phyloP scores from a whole-genome alignment of 2,329 filamentous ascomycete species.

The Magnaporthiopsis incrustans region DNA sequence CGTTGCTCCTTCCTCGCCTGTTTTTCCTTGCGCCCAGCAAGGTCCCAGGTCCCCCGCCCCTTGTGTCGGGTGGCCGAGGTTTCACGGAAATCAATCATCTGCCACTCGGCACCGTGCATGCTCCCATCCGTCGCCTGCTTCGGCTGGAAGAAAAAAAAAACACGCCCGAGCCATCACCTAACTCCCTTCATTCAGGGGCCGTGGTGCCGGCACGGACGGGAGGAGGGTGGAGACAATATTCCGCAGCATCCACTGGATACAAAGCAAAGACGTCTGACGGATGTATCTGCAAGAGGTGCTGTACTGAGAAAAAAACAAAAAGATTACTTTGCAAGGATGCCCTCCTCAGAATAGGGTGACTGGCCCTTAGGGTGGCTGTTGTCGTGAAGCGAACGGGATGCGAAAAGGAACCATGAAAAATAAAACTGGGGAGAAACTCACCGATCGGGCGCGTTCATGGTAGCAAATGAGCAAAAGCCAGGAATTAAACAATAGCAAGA shows the following conservation, averaged over 20 bases:
- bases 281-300: background rate
- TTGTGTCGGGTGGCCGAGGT: background rate
- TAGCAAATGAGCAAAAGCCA: conserved; percentile 13
- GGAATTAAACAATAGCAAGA: background rate
- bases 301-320: background rate
- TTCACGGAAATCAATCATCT: background rate
- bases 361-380: background rate
- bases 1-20: background rate
- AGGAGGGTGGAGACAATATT: background rate
- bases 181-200: background rate
- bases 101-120: background rate
- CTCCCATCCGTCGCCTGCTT: background rate
- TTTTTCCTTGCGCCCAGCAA: background rate
- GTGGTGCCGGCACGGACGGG: background rate
- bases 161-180: background rate
- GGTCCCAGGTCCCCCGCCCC: no score
- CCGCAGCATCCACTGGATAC: background rate
- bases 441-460: conserved; percentile 51
- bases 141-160: no score
- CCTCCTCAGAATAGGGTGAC: background rate
- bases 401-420: no score
- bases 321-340: background rate
- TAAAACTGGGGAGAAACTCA: conserved; percentile 23
- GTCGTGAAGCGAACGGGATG: background rate
- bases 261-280: background rate